Evolutionary conservation across 2,329 filamentous ascomycete species (phyloP).

Genomic region (Bertia moriformis): DNA sequence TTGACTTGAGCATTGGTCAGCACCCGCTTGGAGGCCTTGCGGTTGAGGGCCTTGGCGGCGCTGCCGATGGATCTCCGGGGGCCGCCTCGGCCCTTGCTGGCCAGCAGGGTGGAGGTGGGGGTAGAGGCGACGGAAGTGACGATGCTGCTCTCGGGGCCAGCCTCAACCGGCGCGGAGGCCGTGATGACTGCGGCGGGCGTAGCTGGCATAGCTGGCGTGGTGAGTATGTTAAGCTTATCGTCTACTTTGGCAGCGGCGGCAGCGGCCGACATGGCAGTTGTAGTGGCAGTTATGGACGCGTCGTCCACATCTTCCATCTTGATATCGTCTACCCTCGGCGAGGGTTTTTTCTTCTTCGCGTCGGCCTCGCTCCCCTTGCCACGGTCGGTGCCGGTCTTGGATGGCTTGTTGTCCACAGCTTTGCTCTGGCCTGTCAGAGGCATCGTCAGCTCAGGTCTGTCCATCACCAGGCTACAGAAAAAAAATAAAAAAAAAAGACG

Average conservation of each 20-base stretch:
- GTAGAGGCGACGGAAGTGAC: too few species aligned
- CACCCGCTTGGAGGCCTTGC: conserved; percentile 66
- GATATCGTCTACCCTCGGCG: conserved; percentile 25
- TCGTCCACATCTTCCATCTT: conserved; percentile 62
- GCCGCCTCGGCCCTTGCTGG: conserved; percentile 30
- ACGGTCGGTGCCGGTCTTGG: not conserved
- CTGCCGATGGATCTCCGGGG: conserved; percentile 62
- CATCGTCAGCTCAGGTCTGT: not conserved
- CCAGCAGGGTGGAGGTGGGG: conserved; percentile 24
- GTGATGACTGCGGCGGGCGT: too few species aligned
- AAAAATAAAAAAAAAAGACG: not conserved
- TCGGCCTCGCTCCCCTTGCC: conserved; percentile 14
- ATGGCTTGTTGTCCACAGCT: not conserved
- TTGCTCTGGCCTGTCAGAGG: not conserved
- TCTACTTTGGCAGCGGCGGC: conserved; percentile 11
- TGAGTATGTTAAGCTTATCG: too few species aligned
- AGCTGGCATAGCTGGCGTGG: conserved; percentile 9
- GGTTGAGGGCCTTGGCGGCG: conserved; percentile 69
- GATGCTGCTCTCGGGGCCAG: too few species aligned
- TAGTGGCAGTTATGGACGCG: conserved; percentile 25
- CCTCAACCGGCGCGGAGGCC: conserved; percentile 16
- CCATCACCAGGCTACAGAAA: too few species aligned
- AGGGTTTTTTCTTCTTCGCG: conserved; percentile 13
- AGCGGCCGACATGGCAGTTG: too few species aligned
- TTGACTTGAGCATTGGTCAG: conserved; percentile 64